Base-by-base conservation (phyloP, 2,329 filamentous ascomycete genomes). In the Fusarium oligoseptatum region DNA sequence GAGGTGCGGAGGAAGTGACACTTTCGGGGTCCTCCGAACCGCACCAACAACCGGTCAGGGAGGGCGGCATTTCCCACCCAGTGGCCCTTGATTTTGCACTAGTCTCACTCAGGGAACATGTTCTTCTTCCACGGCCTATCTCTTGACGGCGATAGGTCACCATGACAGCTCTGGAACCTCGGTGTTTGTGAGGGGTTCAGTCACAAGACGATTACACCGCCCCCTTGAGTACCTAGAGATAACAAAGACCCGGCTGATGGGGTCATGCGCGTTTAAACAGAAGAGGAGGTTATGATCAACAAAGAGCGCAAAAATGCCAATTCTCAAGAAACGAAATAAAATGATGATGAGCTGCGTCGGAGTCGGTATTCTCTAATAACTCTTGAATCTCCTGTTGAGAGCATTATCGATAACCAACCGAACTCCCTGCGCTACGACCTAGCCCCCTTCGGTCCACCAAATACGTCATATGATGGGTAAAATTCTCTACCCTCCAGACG, bases 391-490 rank as follows among this genome's bases (percentile, higher is more conserved):
- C 39, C 11, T 4, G 3, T 45, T 8, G 6, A 22, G 20, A 1
- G 41, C n/a, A 43, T 45, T 45, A 22, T 22, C 41, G 41, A 22
- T 22, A 45, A 17, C 36, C 36, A 37, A 37, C n/a, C 11, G 41
- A 45, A 22, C 41, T 14, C 10, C 41, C 7, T 22, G 39, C 41
- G 11, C 41, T 11, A 41, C 39, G n/a, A 22, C 41, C 41, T 22
- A 45, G 20, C 8, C 43, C 43, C 14, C 14, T 48, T 48, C 43
- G 7, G 39, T 17, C 22, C 45, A 27, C 45, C 22, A 11, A 34
- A 34, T 50, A 50, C 45, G 43, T 48, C 43, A 50, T 50, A 29
- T n/a, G 12, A 50, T 50, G 45, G 9, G 15, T n/a, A 29, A 50
- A 50, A 27, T 50, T 29, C 15, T 50, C 15, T 29, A 12, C 45